Evolutionary conservation across 192 early-diverging fungal species (phyloP), one percentile per base, ranked within the genome.

Genomic region (Backusella luteola): DNA sequence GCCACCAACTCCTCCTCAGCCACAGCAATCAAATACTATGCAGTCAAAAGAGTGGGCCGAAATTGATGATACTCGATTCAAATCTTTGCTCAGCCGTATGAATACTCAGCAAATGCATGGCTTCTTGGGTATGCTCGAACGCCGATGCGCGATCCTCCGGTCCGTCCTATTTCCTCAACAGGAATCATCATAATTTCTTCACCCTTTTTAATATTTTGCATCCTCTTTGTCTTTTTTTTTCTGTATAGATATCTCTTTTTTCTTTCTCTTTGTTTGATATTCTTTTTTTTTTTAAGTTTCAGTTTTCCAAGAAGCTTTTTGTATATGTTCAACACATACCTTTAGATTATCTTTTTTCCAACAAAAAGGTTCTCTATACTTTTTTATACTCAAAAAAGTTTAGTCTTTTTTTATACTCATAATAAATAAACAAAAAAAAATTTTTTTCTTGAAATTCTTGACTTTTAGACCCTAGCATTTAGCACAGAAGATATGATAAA

Each of bases 91-190:
- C 32, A 53, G 56, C 26, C 76, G 77, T 56, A 87, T 89, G 86
- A 81, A 83, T 36, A 80, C 82, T 42, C 81, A 84, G 36, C 86
- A 89, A 79, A 84, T 89, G 82, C 83, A 86, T 73, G 83, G 80
- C 38, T 87, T 87, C 69, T 77, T 89, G 38, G 80, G 79, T 39
- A 85, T 89, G 67, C 84, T 89, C 32, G 86, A 89, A 80, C 80
- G 85, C 59, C 76, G 88, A 9, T 89, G 88, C 63, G 80, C 81
- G 2, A 86, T 89, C 52, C 63, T 89, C 26, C 68, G 78, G 19
- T 74, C 73, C 4, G 49, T 79, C 46, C 41, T 79, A 21, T 42
- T 44, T 75, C 75, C 63, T 34, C 42, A 76, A 32, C 42, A 67
- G 34, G 75, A 76, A 46, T 67, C 32, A 38, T n/a, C 34, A n/a